Conservation (phyloP, 371 early-diverging fungal genomes). For the Mucor piriformis region DNA sequence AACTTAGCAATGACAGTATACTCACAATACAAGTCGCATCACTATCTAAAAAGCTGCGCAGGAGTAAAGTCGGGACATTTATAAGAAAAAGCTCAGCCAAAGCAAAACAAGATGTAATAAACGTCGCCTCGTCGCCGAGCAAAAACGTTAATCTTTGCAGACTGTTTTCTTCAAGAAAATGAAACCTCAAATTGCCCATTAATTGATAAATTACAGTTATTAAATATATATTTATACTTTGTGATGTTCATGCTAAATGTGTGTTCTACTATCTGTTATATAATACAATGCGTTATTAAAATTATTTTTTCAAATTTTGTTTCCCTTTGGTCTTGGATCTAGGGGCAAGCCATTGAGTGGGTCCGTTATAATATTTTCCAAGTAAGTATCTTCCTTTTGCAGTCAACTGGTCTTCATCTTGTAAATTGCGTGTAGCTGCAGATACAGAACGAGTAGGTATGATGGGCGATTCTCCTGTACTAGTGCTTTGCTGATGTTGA, state of each 20-base stretch:
- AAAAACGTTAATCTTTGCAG: neutral
- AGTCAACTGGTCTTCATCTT: constrained; percentile 15
- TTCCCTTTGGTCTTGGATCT: neutral
- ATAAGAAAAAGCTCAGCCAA: neutral
- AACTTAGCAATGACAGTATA: neutral
- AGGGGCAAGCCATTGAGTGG: constrained; percentile 21
- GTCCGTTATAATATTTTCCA: constrained; percentile 39
- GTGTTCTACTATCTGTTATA: neutral
- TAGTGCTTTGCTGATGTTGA: neutral
- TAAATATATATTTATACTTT: neutral
- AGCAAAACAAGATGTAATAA: neutral
- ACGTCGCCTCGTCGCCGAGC: neutral
- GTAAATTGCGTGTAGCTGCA: constrained; percentile 1
- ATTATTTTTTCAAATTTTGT: neutral
- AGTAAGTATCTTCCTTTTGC: constrained; percentile 30
- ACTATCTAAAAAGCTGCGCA: too few species aligned
- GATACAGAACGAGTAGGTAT: constrained; percentile 10
- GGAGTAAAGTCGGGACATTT: too few species aligned
- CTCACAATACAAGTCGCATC: too few species aligned
- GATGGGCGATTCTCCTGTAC: neutral
- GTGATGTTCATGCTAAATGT: too few species aligned
- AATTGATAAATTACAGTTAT: neutral
- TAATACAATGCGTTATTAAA: neutral
- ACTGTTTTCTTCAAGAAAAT: neutral
- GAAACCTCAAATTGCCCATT: neutral